Percentiles rank a stretch among this genome's conserved stretches.
Conservation (phyloP, 2,329 filamentous ascomycete genomes). For the Akanthomyces lecanii region DNA sequence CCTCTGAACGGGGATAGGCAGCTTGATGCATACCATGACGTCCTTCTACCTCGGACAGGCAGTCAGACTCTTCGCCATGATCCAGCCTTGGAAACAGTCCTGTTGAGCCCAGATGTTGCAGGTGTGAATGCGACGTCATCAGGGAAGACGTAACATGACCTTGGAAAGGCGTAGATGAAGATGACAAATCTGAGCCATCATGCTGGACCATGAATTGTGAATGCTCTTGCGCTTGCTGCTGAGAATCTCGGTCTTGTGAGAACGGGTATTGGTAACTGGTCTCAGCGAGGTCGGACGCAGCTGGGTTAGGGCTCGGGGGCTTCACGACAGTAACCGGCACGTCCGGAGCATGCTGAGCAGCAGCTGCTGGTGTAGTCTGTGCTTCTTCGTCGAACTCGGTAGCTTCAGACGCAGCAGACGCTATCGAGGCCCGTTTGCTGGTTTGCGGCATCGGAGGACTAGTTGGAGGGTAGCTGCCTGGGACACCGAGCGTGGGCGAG, state of each 20-base stretch:
- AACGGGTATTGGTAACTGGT: constrained; percentile 49
- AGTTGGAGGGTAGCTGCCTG: constrained; percentile 54
- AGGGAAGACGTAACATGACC: background rate
- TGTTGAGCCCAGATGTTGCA: constrained; percentile 12
- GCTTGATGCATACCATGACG: constrained; percentile 24
- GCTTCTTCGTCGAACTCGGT: constrained; percentile 73
- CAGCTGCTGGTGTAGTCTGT: constrained; percentile 53
- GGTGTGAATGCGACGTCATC: background rate
- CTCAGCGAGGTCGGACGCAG: constrained; percentile 26
- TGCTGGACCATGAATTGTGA: background rate
- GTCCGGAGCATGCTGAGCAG: constrained; percentile 27
- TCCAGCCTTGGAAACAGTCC: constrained; percentile 35
- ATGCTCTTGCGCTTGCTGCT: constrained; percentile 17
- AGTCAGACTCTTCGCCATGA: constrained; percentile 36
- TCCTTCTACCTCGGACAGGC: constrained; percentile 33
- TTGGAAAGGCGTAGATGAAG: background rate
- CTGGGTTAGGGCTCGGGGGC: constrained; percentile 27
- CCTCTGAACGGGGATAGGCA: constrained; percentile 27
- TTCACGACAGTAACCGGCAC: constrained; percentile 26
- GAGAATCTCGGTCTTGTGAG: constrained; percentile 37
- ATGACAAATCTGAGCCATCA: background rate
- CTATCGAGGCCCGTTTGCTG: constrained; percentile 52
- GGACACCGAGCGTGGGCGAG: constrained; percentile 64
- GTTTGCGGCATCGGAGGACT: constrained; percentile 38
- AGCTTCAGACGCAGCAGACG: constrained; percentile 55